Conservation (phyloP, 202 grass and related monocot genomes). For the Panicum hallii region DNA sequence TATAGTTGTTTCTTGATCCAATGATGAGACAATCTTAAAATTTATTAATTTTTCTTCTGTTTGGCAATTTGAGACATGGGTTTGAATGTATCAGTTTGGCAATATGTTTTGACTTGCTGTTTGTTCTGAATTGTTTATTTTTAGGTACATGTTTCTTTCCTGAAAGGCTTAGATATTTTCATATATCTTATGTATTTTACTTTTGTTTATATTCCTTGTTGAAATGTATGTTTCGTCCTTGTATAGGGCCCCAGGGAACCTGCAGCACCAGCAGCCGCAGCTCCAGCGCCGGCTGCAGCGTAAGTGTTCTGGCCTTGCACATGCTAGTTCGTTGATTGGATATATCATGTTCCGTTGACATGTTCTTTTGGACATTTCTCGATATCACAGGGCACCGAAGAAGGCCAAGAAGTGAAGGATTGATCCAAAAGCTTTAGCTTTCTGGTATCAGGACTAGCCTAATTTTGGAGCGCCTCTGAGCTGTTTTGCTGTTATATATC, state of each 20-base stretch:
- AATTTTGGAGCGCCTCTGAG: constrained; percentile 57
- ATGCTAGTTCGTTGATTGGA: not conserved
- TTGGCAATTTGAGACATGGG: too few relatives aligned
- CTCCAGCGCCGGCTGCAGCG: constrained; percentile 49
- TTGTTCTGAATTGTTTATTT: not conserved
- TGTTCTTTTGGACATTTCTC: not conserved
- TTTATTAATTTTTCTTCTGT: not conserved
- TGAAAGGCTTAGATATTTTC: not conserved
- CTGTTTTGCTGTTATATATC: constrained; percentile 44
- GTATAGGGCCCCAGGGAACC: constrained; percentile 61
- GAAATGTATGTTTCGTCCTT: constrained; percentile 13
- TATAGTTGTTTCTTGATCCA: not conserved
- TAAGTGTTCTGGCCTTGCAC: constrained; percentile 16
- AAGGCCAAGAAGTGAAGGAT: constrained; percentile 74
- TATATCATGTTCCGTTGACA: not conserved
- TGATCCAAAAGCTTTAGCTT: constrained; percentile 21
- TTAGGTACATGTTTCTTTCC: not conserved
- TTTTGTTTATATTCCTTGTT: not conserved
- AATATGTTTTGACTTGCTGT: not conserved
- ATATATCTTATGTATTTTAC: not conserved
- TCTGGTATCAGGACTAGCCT: constrained; percentile 37
- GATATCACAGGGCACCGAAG: constrained; percentile 51
- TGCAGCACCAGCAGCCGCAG: constrained; percentile 39
- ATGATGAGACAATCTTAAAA: not conserved
- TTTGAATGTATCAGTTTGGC: not conserved